Evolutionary conservation across 441 rosid genomes (phyloP).

Genomic region (Syzygium syzygioides): DNA sequence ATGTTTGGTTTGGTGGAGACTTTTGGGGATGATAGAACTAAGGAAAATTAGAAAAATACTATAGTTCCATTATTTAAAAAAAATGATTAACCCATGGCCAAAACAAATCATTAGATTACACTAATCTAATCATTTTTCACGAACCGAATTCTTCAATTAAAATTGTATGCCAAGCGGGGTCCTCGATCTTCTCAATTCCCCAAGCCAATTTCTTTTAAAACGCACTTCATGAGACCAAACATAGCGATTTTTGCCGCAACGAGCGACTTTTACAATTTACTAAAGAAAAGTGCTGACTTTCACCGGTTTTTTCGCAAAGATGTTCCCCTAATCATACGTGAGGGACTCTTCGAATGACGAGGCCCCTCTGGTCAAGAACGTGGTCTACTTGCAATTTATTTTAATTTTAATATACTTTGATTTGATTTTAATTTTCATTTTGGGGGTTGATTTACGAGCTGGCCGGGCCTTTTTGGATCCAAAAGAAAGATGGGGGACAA

Average conservation of each 20-base stretch:
- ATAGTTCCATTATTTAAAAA: conserved; percentile 19
- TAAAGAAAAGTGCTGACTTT: neutral
- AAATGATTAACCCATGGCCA: conserved; percentile 2
- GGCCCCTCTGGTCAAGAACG: conserved; percentile 11
- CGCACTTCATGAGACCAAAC: neutral
- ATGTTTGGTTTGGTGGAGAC: conserved; percentile 27
- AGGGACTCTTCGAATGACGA: neutral
- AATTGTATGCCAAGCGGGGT: conserved; percentile 19
- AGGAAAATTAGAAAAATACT: neutral
- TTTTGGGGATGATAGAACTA: neutral
- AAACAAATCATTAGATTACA: neutral
- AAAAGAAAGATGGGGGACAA: neutral
- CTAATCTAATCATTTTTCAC: conserved; percentile 10
- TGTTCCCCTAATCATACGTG: conserved; percentile 22
- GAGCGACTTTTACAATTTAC: neutral
- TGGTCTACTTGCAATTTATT: conserved; percentile 25
- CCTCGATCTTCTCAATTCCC: conserved; percentile 8
- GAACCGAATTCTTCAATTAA: neutral
- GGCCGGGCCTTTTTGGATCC: neutral
- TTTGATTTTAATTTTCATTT: neutral
- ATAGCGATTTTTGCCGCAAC: conserved; percentile 6
- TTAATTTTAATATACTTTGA: neutral
- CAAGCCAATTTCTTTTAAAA: neutral
- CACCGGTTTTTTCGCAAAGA: conserved; percentile 9
- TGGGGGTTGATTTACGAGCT: neutral